Evolutionary conservation across 495 filamentous ascomycete genomes (phyloP).

Genomic region (Hapsidospora chrysogenum): DNA sequence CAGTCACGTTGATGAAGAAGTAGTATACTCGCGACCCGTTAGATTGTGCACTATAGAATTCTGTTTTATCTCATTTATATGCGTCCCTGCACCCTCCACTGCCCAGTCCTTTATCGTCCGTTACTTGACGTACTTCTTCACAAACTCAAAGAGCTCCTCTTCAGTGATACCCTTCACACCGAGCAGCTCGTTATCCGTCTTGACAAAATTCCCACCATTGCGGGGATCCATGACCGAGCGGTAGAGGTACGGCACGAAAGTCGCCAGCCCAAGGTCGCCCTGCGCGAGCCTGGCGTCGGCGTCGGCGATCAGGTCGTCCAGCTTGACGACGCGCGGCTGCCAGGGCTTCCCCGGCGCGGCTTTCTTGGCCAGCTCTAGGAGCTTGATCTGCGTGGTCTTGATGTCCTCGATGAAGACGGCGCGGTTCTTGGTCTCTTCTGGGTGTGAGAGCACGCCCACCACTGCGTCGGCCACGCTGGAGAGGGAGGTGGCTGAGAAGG

Average conservation of each 20-base stretch:
- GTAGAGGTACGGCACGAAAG: conserved; percentile 10
- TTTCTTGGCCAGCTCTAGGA: conserved; percentile 10
- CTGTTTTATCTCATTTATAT: no score
- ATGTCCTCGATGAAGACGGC: conserved; percentile 11
- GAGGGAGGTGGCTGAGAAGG: conserved; percentile 13
- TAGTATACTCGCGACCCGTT: no score
- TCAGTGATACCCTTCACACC: conserved; percentile 6
- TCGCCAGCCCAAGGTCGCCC: conserved; percentile 7
- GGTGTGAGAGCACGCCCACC: conserved; percentile 12
- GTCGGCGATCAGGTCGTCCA: conserved; percentile 2
- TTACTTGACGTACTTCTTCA: neutral
- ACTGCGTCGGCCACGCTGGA: conserved; percentile 13
- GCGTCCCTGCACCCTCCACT: no score
- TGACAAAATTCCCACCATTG: conserved; percentile 7
- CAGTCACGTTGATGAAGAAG: no score
- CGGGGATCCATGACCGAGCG: conserved; percentile 19
- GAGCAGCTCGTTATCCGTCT: conserved; percentile 9
- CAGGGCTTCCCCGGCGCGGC: conserved; percentile 2
- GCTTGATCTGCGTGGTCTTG: conserved; percentile 11
- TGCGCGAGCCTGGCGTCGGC: conserved; percentile 8
- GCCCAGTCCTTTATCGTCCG: no score
- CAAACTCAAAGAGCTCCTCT: conserved; percentile 4
- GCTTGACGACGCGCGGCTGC: neutral
- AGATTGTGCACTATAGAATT: no score
- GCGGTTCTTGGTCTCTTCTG: conserved; percentile 15